Evolutionary conservation across 148 eudicot species (phyloP), one percentile per base, ranked within the genome.

Genomic region (Mesembryanthemum crystallinum): DNA sequence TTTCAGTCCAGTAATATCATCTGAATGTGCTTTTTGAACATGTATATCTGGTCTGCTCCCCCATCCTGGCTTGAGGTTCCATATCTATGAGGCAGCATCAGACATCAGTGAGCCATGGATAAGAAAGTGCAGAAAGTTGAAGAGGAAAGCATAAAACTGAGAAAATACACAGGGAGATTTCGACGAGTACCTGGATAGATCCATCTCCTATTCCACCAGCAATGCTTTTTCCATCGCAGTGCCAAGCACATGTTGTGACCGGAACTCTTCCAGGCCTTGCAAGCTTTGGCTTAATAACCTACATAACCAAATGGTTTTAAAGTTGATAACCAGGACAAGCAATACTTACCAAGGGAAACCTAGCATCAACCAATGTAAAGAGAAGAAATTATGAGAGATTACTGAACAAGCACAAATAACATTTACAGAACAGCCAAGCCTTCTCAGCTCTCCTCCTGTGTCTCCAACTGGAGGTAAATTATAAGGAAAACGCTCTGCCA

Each of bases 261-360:
- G 98, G 88, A 77, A 88, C 87, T 86, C 98, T 86, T 64, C 96
- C 97, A 42, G 96, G 97, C 85, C 88, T 85, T 77, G 89, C 85
- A 78, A 90, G 96, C 88, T 92, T 95, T 66, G 98, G 98, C 82
- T 95, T 95, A 45, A 95, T 89, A 74, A 95, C 98, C 98, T 95
- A 79, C 65, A 76, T 24, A 72, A 58, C 61, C 18, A 65, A 58
- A 82, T 61, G 25, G 60, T 57, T 52, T 52, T 15, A 51, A 15
- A 61, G 65, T 30, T 76, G 43, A 76, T 9, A 39, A 39, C 59
- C 57, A 65, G 15, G 57, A 57, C 51, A 54, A 60, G 55, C 42
- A 47, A 54, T 8, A 60, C 28, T 33, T n/a, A 71, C 23, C 55
- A n/a, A 57, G 67, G 20, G 30, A 69, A 74, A 51, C 39, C 27